Evolutionary conservation across 1,139 yeast genomes (phyloP).

Genomic region (Saccharomycopsis hybrid): DNA sequence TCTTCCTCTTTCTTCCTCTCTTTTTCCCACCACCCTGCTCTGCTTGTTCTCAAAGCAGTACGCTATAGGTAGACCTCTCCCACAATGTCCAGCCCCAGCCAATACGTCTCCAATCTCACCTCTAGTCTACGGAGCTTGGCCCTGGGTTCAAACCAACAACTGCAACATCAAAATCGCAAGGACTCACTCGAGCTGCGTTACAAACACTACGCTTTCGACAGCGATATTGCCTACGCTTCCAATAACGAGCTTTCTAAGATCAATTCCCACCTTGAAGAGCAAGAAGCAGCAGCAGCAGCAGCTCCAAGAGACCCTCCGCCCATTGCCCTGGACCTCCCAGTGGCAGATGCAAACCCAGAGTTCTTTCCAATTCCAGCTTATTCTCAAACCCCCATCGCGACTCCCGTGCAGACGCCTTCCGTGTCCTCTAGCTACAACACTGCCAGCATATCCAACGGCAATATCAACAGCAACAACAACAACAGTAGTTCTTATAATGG

Average conservation of each 20-base stretch:
- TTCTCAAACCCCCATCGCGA: constrained; percentile 17
- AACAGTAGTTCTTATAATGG: neutral
- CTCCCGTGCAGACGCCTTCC: constrained; percentile 19
- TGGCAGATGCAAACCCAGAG: constrained; percentile 13
- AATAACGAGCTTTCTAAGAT: constrained; percentile 4
- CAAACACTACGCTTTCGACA: constrained; percentile 8
- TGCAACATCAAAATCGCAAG: neutral
- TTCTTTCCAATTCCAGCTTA: constrained; percentile 17
- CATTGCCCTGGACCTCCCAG: neutral
- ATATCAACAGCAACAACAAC: neutral
- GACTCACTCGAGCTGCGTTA: constrained; percentile 4
- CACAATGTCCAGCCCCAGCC: too few relatives aligned
- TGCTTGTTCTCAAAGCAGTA: too few relatives aligned
- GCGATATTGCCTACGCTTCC: constrained; percentile 3
- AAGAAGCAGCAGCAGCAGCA: constrained; percentile 1
- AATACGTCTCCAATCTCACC: constrained; percentile 12
- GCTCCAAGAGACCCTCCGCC: neutral
- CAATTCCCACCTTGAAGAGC: neutral
- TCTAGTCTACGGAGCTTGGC: constrained; percentile 9
- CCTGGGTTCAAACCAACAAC: too few relatives aligned
- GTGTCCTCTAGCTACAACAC: constrained; percentile 1
- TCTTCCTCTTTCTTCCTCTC: too few relatives aligned
- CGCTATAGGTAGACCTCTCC: too few relatives aligned
- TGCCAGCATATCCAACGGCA: neutral
- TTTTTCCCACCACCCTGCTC: too few relatives aligned